Base-by-base conservation (phyloP, 106 monocot species). In the Dendrobium chrysotoxum region DNA sequence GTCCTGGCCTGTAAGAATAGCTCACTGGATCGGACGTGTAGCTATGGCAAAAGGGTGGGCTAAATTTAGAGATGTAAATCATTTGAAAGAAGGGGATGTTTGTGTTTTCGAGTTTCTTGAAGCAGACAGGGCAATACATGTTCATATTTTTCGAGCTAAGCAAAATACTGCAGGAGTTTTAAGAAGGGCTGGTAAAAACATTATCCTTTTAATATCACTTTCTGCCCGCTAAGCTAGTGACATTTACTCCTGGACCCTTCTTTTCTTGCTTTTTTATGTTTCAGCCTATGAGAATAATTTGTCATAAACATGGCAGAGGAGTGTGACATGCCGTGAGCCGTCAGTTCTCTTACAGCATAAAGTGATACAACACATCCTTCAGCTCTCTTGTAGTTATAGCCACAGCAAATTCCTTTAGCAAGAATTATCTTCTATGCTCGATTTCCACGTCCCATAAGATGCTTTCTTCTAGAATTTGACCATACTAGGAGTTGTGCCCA, bases 81-180 rank as follows among this genome's bases (percentile, higher is more conserved):
- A 30, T 54, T 83, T 78, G 78, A 12, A 38, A 10, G 68, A 28
- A 18, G 83, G 83, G 5, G 73, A 83, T 79, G 77, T 57, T 44
- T 83, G 83, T 39, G 72, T 79, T 26, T 83, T 79, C 35, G 83
- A 83, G 21, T 73, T 74, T 72, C n/a, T 83, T 73, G 28, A 17
- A 72, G 55, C 39, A 55, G 72, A 46, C 41, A 47, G 30, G 17
- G 4, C 26, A 7, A 78, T 79, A 30, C 47, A 58, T 71, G 78
- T 83, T 26, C 83, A 83, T 54, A 83, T 83, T 72, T 78, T 78
- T 40, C 78, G 78, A n/a, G 78, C 18, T 40, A 53, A 66, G 28
- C 71, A 57, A 44, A 28, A 26, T 67, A 23, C 41, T 28, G 42
- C 21, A 66, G 3, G 66, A 79, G 64, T 18, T 41, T 31, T 45